Conservation (phyloP, 1,139 yeast species). For the Ogataea hybrid region DNA sequence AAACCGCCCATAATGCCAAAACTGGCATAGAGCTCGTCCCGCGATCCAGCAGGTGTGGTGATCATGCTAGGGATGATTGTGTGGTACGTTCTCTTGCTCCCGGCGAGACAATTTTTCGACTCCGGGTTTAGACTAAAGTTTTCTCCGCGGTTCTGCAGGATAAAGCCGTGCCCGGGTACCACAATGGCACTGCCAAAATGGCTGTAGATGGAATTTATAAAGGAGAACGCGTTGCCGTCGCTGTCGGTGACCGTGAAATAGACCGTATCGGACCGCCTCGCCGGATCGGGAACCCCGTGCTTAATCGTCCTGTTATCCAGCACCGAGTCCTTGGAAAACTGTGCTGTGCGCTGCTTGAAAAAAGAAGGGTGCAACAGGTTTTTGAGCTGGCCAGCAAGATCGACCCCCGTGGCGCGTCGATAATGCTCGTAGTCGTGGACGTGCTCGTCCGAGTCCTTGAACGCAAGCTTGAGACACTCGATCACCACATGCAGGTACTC, state of each 20-base stretch:
- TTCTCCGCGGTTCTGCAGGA: slow-evolving; percentile 74
- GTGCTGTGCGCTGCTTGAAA: slow-evolving; percentile 48
- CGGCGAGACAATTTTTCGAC: slow-evolving; percentile 60
- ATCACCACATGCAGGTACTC: slow-evolving; percentile 69
- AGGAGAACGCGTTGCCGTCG: slow-evolving; percentile 80
- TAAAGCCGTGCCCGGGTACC: slow-evolving; percentile 66
- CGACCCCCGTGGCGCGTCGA: slow-evolving; percentile 26
- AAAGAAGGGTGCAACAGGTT: slow-evolving; percentile 42
- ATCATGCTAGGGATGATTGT: slow-evolving; percentile 85
- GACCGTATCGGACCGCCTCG: slow-evolving; percentile 71
- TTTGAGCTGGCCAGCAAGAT: slow-evolving; percentile 34
- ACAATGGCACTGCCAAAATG: slow-evolving; percentile 73
- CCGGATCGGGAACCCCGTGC: slow-evolving; percentile 52
- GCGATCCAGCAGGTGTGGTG: slow-evolving; percentile 37
- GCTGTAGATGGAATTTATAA: slow-evolving; percentile 72
- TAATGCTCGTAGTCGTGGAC: slow-evolving; percentile 58
- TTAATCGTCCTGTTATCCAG: slow-evolving; percentile 43
- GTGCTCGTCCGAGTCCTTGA: slow-evolving; percentile 74
- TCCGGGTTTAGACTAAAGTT: slow-evolving; percentile 65
- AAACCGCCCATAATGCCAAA: slow-evolving; percentile 90
- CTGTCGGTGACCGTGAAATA: slow-evolving; percentile 68
- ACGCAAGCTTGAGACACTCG: slow-evolving; percentile 71
- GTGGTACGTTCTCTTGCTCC: slow-evolving; percentile 76
- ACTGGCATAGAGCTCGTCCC: slow-evolving; percentile 55
- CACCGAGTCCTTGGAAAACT: slow-evolving; percentile 41